Evolutionary conservation across 208 protist species (phyloP).

Genomic region (Trypanosoma lewisi): DNA sequence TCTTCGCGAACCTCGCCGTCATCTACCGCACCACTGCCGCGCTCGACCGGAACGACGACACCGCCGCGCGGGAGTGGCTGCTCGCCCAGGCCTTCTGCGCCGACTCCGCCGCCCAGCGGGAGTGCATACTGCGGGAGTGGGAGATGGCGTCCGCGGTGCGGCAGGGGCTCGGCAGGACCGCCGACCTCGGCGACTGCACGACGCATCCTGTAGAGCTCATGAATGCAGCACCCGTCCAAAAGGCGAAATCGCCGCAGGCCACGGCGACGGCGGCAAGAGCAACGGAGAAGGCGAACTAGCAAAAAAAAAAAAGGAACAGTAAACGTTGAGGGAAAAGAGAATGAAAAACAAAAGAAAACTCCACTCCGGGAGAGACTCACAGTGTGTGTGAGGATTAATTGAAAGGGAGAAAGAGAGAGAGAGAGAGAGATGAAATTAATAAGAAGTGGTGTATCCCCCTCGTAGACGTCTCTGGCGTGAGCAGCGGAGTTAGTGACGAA

Average conservation of each 20-base stretch:
- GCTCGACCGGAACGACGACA: constrained; percentile 49
- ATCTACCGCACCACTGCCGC: constrained; percentile 68
- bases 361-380: too few species aligned
- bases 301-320: not conserved
- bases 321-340: not conserved
- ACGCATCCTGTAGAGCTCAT: constrained; percentile 77
- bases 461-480: not conserved
- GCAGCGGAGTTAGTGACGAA: not conserved
- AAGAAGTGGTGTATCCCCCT: too few species aligned
- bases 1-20: constrained; percentile 70
- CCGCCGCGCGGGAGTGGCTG: constrained; percentile 68
- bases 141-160: constrained; percentile 24
- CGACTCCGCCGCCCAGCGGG: constrained; percentile 42
- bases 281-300: not conserved
- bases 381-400: not conserved
- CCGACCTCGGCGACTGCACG: constrained; percentile 47
- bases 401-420: not conserved
- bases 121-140: constrained; percentile 39
- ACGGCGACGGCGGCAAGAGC: not conserved
- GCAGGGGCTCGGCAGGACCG: constrained; percentile 28
- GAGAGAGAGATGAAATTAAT: not conserved
- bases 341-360: too few species aligned
- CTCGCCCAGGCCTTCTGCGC: constrained; percentile 66
- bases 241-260: constrained; percentile 12
- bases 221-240: constrained; percentile 42